These are phyloP conservation scores for Beauveria pseudobassiana DNA, from an alignment of 2,329 filamentous ascomycete genomes.

Conservation along the genomic window DNA sequence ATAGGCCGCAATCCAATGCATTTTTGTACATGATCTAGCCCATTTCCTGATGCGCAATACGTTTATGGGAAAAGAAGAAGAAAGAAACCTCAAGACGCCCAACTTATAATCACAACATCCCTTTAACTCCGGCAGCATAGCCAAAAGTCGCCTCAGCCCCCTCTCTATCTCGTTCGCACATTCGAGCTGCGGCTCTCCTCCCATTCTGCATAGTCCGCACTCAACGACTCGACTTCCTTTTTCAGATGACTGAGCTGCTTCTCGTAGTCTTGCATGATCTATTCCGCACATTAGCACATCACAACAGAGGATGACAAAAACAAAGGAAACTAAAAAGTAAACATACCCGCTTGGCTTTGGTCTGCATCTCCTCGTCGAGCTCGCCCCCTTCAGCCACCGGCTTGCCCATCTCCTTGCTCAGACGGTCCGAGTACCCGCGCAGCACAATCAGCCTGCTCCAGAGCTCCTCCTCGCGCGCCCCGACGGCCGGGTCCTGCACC, in stretches of 20 bases:
- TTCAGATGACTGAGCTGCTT: slow-evolving; percentile 71
- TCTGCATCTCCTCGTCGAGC: slow-evolving; percentile 62
- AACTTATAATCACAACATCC: background rate
- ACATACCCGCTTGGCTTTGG: slow-evolving; percentile 66
- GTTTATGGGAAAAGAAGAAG: background rate
- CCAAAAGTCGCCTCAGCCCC: background rate
- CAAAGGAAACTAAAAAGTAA: background rate
- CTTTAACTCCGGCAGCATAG: background rate
- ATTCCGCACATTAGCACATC: background rate
- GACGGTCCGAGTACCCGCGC: slow-evolving; percentile 61
- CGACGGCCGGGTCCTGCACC: slow-evolving; percentile 67
- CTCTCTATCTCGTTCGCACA: slow-evolving; percentile 22
- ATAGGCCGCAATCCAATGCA: background rate
- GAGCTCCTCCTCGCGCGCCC: slow-evolving; percentile 72
- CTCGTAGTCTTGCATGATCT: slow-evolving; percentile 77
- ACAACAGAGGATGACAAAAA: background rate
- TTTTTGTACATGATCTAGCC: slow-evolving; percentile 2
- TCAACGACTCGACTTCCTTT: slow-evolving; percentile 60
- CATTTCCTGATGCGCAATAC: slow-evolving; percentile 1
- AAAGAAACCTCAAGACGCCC: slow-evolving; percentile 1
- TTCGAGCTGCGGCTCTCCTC: slow-evolving; percentile 40
- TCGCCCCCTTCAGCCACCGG: slow-evolving; percentile 49
- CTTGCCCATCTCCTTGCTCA: slow-evolving; percentile 69
- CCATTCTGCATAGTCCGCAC: slow-evolving; percentile 50
- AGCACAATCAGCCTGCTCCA: slow-evolving; percentile 76